Base-by-base conservation (phyloP, 176 grass and related monocot genomes). In the Otatea glauca region DNA sequence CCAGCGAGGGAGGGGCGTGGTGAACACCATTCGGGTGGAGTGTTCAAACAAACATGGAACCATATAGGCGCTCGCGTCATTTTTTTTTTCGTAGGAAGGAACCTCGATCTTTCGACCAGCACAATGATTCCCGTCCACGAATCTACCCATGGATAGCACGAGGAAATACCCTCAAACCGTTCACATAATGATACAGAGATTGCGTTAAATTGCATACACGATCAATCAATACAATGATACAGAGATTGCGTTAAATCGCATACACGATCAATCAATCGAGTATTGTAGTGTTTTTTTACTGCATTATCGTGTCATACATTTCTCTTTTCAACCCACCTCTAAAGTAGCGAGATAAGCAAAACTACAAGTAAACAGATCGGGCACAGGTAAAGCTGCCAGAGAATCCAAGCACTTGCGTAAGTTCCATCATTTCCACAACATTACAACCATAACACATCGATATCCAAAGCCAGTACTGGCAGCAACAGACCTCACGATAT, bases 341-440 rank as follows among this genome's bases (percentile, higher is more conserved):
- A 3, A 67, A 39, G 4, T 9, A 39, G 65, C 2, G n/a, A 20
- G 7, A 17, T 7, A 65, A 0, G 13, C 1, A 17, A 17, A 69
- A 20, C 47, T 85, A 45, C 43, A 80, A 72, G 65, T 70, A 63
- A 49, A 78, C 62, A 25, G 14, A 18, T 77, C 80, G 38, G 45
- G 69, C 24, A 83, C 67, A 68, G 70, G 79, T 41, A 88, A 84
- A 84, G 77, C 74, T 82, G 38, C 65, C 17, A 20, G 70, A 53
- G 3, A 64, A 16, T 29, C 5, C 1, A 63, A 18, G 5, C 39
- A 41, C 5, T 41, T 6, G 39, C 64, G 10, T 24, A 92, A 41
- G 76, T 85, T 74, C 88, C 20, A 25, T 3, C 70, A 81, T 42
- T 49, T 59, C 23, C 61, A 62, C 20, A 25, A 6, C 70, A 85